Conservation (phyloP, 2,329 filamentous ascomycete species). For the Diaporthe sp. region DNA sequence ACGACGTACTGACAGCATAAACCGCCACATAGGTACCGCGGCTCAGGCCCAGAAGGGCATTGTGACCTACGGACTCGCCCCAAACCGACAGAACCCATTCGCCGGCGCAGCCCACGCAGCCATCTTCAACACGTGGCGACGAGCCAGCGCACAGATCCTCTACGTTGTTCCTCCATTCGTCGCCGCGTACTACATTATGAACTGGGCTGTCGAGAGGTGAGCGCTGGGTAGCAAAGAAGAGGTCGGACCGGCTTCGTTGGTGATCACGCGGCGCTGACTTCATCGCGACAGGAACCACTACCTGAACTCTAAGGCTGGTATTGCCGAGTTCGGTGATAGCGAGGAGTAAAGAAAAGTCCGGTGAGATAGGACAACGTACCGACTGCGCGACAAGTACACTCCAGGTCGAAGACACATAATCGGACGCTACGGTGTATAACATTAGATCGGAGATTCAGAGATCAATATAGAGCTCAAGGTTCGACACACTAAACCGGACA, state of each 20-base stretch:
- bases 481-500: neutral
- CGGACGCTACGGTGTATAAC: conserved; percentile 26
- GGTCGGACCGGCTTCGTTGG: too few relatives aligned
- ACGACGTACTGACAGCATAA: conserved; percentile 8
- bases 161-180: conserved; percentile 87
- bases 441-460: conserved; percentile 22
- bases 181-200: conserved; percentile 82
- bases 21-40: conserved; percentile 21
- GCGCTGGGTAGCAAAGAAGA: conserved; percentile 43
- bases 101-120: conserved; percentile 82
- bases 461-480: conserved; percentile 20
- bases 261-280: conserved; percentile 36
- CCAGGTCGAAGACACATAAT: neutral
- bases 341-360: conserved; percentile 50
- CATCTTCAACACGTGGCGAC: conserved; percentile 95
- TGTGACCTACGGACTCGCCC: conserved; percentile 78
- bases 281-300: conserved; percentile 75
- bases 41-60: conserved; percentile 70
- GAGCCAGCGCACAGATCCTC: conserved; percentile 86
- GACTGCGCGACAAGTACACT: neutral
- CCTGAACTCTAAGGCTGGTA: conserved; percentile 82
- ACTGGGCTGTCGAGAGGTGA: conserved; percentile 93
- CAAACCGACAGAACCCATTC: conserved; percentile 90
- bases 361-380: neutral
- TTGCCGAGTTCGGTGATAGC: conserved; percentile 60